phyloP scores from a whole-genome alignment of 2,329 filamentous ascomycete species.

The Xylaria sp. region DNA sequence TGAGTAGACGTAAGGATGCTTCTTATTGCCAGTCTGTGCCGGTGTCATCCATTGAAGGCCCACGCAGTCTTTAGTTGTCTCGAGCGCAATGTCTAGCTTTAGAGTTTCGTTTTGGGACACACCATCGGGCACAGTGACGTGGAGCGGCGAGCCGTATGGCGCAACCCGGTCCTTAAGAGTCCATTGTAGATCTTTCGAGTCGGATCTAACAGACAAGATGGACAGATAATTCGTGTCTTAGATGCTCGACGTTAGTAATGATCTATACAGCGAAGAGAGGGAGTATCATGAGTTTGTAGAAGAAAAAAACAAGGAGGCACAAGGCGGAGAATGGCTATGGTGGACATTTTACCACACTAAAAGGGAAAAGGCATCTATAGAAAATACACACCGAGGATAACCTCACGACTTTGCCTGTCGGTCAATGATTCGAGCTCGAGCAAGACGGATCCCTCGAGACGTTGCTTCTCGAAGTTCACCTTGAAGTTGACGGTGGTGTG shows the following conservation, averaged over 20 bases:
- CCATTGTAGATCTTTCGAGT: conserved; percentile 70
- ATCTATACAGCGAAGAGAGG: neutral
- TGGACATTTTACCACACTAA: neutral
- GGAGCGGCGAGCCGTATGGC: conserved; percentile 76
- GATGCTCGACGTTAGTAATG: neutral
- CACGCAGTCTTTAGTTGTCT: conserved; percentile 87
- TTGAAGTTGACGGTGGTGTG: conserved; percentile 83
- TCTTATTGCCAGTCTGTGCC: conserved; percentile 92
- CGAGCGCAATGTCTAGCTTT: conserved; percentile 68
- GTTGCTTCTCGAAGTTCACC: conserved; percentile 82
- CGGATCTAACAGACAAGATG: conserved; percentile 72
- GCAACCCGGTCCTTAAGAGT: conserved; percentile 71
- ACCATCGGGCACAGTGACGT: conserved; percentile 64
- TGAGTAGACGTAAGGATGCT: conserved; percentile 96
- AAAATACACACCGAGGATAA: conserved; percentile 63
- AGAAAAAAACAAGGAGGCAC: neutral
- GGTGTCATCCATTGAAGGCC: conserved; percentile 95
- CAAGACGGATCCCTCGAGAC: conserved; percentile 76
- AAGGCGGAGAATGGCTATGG: neutral
- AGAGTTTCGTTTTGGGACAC: conserved; percentile 58
- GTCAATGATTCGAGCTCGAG: conserved; percentile 80
- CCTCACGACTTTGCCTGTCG: conserved; percentile 72
- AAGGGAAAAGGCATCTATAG: neutral
- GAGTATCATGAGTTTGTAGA: neutral
- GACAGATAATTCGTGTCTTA: conserved; percentile 81